A percentile compares a stretch with the other conserved stretches of the same genome.
phyloP scores from a whole-genome alignment of 2,329 filamentous ascomycete genomes.

The Talaromyces funiculosus region DNA sequence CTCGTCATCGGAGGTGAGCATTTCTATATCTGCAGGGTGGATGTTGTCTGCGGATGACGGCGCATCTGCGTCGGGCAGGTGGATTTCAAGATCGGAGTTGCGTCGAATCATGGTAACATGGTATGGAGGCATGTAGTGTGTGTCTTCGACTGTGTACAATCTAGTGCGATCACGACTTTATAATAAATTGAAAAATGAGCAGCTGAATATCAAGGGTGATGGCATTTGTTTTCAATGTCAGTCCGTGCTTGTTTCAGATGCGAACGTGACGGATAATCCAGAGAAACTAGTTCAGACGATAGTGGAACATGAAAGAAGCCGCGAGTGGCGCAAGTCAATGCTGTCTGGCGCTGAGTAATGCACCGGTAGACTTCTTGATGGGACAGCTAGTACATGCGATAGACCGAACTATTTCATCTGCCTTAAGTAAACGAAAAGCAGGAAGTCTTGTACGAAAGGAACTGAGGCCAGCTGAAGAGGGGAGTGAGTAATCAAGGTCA shows the following conservation, averaged over 20 bases:
- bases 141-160: neutral
- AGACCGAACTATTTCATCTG: neutral
- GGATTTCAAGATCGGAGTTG: slow-evolving; percentile 39
- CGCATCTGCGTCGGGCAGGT: slow-evolving; percentile 32
- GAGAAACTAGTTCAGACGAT: slow-evolving; percentile 1
- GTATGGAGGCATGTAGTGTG: neutral
- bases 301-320: slow-evolving; percentile 11
- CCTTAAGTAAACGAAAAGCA: neutral
- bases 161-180: neutral
- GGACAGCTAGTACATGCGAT: neutral
- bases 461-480: neutral
- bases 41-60: slow-evolving; percentile 21
- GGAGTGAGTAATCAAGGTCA: neutral
- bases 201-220: neutral
- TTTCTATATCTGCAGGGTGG: slow-evolving; percentile 34
- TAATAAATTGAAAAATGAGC: neutral
- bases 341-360: neutral
- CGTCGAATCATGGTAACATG: slow-evolving; percentile 32
- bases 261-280: neutral
- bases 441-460: neutral
- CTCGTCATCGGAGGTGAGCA: slow-evolving; percentile 34
- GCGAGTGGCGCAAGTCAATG: neutral
- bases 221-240: neutral
- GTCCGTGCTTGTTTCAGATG: slow-evolving; percentile 17
- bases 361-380: neutral